Evolutionary conservation across 1,139 yeast species (phyloP), one percentile per base, ranked within the genome.

Genomic region (Nakaseomyces kungkrabaensis): DNA sequence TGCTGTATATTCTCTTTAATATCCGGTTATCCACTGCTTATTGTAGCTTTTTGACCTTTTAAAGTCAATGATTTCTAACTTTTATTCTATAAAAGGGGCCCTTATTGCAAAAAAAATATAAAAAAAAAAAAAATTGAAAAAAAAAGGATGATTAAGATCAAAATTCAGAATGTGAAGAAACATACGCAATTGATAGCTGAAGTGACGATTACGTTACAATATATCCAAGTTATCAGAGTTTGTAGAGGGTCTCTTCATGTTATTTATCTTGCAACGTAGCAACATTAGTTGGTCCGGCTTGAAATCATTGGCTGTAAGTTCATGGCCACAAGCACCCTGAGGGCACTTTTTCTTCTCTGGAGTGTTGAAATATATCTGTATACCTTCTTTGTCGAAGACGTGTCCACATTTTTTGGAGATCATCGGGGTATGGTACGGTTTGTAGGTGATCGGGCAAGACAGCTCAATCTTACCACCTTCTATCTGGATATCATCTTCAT

Each of bases 391-490:
- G 54, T 84, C 90, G 59, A 74, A 83, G 0, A 78, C 77, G 64
- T 85, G 94, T 1, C 71, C 70, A 64, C 94, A 85, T 40, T 59
- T 64, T 34, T 59, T 66, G 4, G 84, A 78, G 27, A 69, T 73
- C 57, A 77, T 70, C 1, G 94, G 92, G 3, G 67, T 66, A 31
- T 62, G 68, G 61, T 76, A 82, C 40, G 68, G 64, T 51, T 73
- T 70, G 54, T 76, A 64, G 0, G 88, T 78, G 10, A 84, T 70
- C 0, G 92, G 90, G 62, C 88, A 87, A 40, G 72, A 73, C 50
- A 85, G 63, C 43, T 81, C 78, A 22, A 85, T 70, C 48, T 70
- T 77, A 37, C 92, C 92, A 48, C 92, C 94, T 3, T 78, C 78
- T 4, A 83, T 74, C 43, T 73, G 76, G 41, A 83, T 51, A 22